Evolutionary conservation across 2,329 filamentous ascomycete genomes (phyloP), one percentile per base, ranked within the genome.

Genomic region (Phoma sp.): DNA sequence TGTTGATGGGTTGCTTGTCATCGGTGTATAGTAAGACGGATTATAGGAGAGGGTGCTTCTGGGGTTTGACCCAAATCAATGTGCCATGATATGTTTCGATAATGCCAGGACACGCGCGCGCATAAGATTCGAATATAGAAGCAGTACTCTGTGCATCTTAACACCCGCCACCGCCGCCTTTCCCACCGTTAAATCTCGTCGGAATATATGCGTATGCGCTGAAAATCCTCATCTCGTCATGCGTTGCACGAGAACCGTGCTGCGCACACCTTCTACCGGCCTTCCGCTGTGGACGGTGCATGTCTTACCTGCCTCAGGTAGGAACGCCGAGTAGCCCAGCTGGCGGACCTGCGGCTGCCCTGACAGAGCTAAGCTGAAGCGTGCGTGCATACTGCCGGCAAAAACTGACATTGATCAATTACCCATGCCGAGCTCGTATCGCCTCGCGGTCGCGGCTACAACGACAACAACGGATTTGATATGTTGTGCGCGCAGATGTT

Each of bases 191-290:
- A 37, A 38, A 18, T 28, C 25, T 18, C 37, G 26, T 23, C 18
- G 32, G 5, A 28, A 38, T 38, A n/a, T 28, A 21, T 40, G 26
- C 40, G 9, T 47, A 43, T 47, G 37, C 38, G 32, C 38, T 48
- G 43, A 15, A 43, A 42, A 47, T 43, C 38, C 20, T 43, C 50
- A 43, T 48, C 26, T 45, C 43, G 38, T 54, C 51, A 34, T 32
- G 25, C 25, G 51, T 54, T 25, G 40, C 39, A 53, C 43, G 43
- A 11, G 28, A 37, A 25, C 17, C 37, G 37, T 42, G 20, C 37
- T 17, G 30, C 45, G 9, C 37, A 14, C 30, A 32, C 17, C 23
- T 42, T 29, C 30, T 23, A 38, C 17, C 18, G 1, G 11, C 12
- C 18, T 18, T 38, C 38, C 20, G 37, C 18, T 28, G 33, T 25